Conservation (phyloP, 2,329 filamentous ascomycete species). For the Tolypocladium endophyticum region DNA sequence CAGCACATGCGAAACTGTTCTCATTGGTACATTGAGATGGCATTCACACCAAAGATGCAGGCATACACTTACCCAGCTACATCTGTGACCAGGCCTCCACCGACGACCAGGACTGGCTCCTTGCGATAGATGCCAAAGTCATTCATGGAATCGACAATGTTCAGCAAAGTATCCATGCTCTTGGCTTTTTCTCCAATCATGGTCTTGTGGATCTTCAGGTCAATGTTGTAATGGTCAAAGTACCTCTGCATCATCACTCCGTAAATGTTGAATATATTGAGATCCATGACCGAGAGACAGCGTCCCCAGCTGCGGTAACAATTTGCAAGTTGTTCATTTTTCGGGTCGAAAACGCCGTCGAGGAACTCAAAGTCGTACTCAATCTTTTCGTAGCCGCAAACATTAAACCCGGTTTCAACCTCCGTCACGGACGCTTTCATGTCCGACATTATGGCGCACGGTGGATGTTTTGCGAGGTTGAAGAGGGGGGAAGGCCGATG, state of each 20-base stretch:
- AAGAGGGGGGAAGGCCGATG: neutral
- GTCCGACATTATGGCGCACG: neutral
- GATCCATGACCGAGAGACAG: neutral
- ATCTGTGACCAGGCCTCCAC: neutral
- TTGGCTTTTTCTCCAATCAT: neutral
- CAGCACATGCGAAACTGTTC: neutral
- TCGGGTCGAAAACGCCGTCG: neutral
- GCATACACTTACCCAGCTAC: neutral
- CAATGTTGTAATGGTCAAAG: neutral
- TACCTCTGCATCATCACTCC: neutral
- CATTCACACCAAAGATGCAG: neutral
- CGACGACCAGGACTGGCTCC: neutral
- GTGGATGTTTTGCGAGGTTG: neutral
- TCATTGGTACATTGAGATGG: neutral
- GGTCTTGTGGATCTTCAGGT: neutral
- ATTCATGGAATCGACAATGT: neutral
- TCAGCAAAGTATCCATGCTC: neutral
- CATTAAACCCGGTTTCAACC: neutral
- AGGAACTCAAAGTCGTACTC: neutral
- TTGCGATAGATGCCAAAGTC: neutral
- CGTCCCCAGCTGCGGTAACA: neutral
- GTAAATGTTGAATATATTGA: neutral
- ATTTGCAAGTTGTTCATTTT: neutral
- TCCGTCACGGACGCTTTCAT: neutral
- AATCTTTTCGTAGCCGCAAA: neutral